Base-by-base conservation (phyloP, 2,329 filamentous ascomycete genomes). In the Trichoderma sp. region DNA sequence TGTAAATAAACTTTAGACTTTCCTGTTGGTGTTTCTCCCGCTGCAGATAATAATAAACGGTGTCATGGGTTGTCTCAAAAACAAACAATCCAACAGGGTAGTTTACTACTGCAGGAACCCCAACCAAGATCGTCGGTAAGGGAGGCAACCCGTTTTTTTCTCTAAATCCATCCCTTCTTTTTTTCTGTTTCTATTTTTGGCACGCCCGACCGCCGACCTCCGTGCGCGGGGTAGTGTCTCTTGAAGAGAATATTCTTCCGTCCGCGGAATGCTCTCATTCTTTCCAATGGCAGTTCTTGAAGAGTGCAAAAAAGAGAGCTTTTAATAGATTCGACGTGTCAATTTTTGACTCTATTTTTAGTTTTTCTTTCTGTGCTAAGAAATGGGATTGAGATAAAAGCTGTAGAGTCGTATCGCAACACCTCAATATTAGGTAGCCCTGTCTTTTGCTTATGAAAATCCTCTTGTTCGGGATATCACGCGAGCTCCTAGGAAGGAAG, bases 131-230 rank as follows among this genome's bases (percentile, higher is more conserved):
- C 63, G 29, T 24, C 63, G 49, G 35, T 52, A 65, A 53, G 62
- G 52, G 62, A 65, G 62, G 62, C 52, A 65, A 35, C 62, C 62
- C 27, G 52, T 37, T 24, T 33, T 27, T 49, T 47, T 33, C 8
- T 16, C n/a, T 24, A 35, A 16, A 43, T 16, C 13, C 21, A 2
- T 21, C 21, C 55, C 55, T 57, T 19, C 19, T 16, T 33, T 37
- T 37, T 35, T 27, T 37, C 27, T 37, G 29, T 27, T 49, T 66
- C 63, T 66, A 66, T 66, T 66, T 66, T 58, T 66, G 53, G 63
- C 29, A 66, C 40, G 53, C 53, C 21, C 47, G 10, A 16, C 47
- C 47, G 33, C 40, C 40, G 40, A 43, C 40, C 40, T 7, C 40
- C 40, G 16, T n/a, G 61, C 16, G 16, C 33, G 47, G 47, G 47